These are phyloP conservation scores for Drechslerella coelobrocha DNA, from an alignment of 2,329 filamentous ascomycete species.

Conservation along the genomic window DNA sequence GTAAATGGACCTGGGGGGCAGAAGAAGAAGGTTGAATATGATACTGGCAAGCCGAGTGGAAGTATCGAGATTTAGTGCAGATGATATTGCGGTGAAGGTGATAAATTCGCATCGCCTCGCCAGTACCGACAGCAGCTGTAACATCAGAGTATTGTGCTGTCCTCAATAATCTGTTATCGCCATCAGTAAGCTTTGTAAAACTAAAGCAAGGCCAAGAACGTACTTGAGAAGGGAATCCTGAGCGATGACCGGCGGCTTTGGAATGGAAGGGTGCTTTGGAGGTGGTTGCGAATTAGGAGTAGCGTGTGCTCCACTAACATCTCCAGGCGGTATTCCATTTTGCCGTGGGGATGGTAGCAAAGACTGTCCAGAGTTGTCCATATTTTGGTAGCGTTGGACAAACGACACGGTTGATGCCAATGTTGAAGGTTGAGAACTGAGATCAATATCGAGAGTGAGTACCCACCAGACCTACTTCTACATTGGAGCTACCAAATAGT, in stretches of 20 bases:
- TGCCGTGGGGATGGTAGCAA: neutral
- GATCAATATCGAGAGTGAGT: neutral
- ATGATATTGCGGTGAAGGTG: constrained; percentile 34
- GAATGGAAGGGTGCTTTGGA: constrained; percentile 7
- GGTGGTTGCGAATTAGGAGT: neutral
- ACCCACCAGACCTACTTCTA: too few species aligned
- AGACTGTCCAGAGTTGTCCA: constrained; percentile 4
- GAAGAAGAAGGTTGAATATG: neutral
- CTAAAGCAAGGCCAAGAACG: neutral
- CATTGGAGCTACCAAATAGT: too few species aligned
- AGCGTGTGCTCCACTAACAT: neutral
- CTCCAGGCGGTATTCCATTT: neutral
- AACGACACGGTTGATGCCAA: too few species aligned
- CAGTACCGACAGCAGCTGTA: constrained; percentile 19
- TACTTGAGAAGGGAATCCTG: constrained; percentile 28
- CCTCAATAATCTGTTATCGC: constrained; percentile 9
- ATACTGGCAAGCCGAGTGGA: constrained; percentile 13
- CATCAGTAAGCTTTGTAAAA: neutral
- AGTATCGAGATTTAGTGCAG: constrained; percentile 31
- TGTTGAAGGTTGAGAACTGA: neutral
- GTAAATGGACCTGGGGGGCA: constrained; percentile 17
- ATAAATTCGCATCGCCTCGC: constrained; percentile 9
- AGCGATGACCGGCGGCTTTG: neutral
- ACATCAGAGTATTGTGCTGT: constrained; percentile 24
- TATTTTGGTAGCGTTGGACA: too few species aligned